Base-by-base conservation (phyloP, 1,139 yeast species). In the Lodderomyces pseudojiufengensis region DNA sequence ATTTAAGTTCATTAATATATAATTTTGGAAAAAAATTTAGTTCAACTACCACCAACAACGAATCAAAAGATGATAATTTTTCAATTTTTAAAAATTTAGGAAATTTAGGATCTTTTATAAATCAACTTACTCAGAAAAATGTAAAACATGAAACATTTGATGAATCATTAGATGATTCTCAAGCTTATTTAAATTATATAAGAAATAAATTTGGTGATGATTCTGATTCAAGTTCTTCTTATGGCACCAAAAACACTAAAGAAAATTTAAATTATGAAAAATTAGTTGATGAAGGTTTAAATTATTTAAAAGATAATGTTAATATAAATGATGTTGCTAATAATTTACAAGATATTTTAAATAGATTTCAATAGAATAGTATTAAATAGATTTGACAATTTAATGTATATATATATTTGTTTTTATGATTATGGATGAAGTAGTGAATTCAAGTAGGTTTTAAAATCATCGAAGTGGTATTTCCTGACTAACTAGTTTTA, bases 61-160 rank as follows among this genome's bases (percentile, higher is more conserved):
- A 18, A 24, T 11, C n/a, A 33, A 20, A 27, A 18, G 20, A 18
- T 18, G 20, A 18, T 18, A 18, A 18, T 18, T 18, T 18, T 18
- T 18, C 7, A 18, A 18, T 5, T 18, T 18, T 18, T 5, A 18
- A 5, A 18, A 18, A 28, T 21, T 14, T 24, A 7, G 24, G 35
- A 32, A 15, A 22, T 12, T 10, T 33, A 14, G 23, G 31, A 6
- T 29, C 39, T 13, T 24, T 16, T 9, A 3, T 35, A 13, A 32
- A 33, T 5, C 35, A 36, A 24, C 13, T 41, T 5, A 29, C 15
- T 9, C 27, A 38, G n/a, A 31, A 24, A 16, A 23, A 37, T 4
- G 27, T 30, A 16, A 23, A 18, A 13, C 29, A 5, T 6, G 29
- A 10, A 27, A 5, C 13, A 5, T 10, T 10, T 10, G 29, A 10